Evolutionary conservation across 192 early-diverging fungal genomes (phyloP).

Genomic region (Rhizoclosmatium globosum): DNA sequence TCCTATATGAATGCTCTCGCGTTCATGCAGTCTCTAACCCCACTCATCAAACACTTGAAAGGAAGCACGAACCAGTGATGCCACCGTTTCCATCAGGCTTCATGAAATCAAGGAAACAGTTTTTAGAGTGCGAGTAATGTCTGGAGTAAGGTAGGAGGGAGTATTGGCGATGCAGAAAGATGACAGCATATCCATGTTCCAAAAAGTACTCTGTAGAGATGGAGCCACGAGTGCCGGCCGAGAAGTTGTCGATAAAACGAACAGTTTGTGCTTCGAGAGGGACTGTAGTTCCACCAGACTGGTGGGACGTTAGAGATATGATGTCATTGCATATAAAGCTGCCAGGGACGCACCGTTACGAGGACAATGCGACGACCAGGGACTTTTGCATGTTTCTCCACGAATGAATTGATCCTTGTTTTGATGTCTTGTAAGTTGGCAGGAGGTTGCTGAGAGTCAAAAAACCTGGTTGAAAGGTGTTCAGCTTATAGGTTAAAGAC

Average conservation of each 20-base stretch:
- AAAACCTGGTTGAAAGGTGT: slow-evolving; percentile 20
- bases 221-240: slow-evolving; percentile 93
- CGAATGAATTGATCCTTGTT: slow-evolving; percentile 18
- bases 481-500: too few relatives aligned
- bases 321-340: not conserved
- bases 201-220: slow-evolving; percentile 94
- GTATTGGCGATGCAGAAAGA: slow-evolving; percentile 95
- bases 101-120: slow-evolving; percentile 88
- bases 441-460: slow-evolving; percentile 13
- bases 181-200: slow-evolving; percentile 89
- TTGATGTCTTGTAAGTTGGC: slow-evolving; percentile 10
- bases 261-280: slow-evolving; percentile 96
- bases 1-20: not conserved
- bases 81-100: slow-evolving; percentile 64
- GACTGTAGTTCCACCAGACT: slow-evolving; percentile 93
- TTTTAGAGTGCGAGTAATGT: slow-evolving; percentile 83
- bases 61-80: not conserved
- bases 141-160: slow-evolving; percentile 90
- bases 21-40: not conserved
- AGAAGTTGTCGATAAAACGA: slow-evolving; percentile 99
- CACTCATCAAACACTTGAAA: not conserved
- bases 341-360: slow-evolving; percentile 27
- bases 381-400: slow-evolving; percentile 13
- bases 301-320: not conserved
- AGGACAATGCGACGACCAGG: slow-evolving; percentile 33